Conservation (phyloP, 768 basidiomycete genomes). For the Mycena kentingensis region DNA sequence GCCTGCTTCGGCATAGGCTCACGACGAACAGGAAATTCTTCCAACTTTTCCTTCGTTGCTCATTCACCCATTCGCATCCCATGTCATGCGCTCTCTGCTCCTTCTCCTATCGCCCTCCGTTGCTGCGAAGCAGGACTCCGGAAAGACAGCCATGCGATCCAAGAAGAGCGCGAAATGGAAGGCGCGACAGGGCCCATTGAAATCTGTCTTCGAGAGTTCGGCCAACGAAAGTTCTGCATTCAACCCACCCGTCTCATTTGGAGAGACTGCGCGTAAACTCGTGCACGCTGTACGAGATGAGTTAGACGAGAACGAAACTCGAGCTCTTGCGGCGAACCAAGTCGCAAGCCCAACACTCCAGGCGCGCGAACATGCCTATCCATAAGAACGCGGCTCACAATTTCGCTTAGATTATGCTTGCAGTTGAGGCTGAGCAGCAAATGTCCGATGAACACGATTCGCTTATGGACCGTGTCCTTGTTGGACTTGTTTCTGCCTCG, state of each 20-base stretch:
- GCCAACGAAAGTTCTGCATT: slow-evolving; percentile 33
- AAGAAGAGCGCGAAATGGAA: slow-evolving; percentile 87
- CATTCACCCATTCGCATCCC: slow-evolving; percentile 88
- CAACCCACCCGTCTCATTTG: slow-evolving; percentile 51
- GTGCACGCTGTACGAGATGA: slow-evolving; percentile 54
- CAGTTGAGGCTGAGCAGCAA: slow-evolving; percentile 74
- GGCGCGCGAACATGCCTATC: slow-evolving; percentile 40
- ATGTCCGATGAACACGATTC: slow-evolving; percentile 63
- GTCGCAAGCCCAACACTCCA: slow-evolving; percentile 78
- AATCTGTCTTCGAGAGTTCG: slow-evolving; percentile 67
- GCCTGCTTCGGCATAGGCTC: background rate
- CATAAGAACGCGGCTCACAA: background rate
- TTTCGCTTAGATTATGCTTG: slow-evolving; percentile 66
- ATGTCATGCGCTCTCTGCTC: slow-evolving; percentile 81
- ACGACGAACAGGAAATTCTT: slow-evolving; percentile 61
- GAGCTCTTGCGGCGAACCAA: slow-evolving; percentile 73
- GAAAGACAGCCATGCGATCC: slow-evolving; percentile 61
- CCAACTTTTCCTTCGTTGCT: slow-evolving; percentile 65
- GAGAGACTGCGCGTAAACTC: slow-evolving; percentile 43
- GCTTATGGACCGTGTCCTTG: slow-evolving; percentile 78
- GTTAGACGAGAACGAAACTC: slow-evolving; percentile 69
- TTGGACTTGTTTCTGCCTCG: slow-evolving; percentile 68
- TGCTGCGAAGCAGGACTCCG: slow-evolving; percentile 39
- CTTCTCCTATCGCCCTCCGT: slow-evolving; percentile 70
- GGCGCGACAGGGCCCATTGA: slow-evolving; percentile 76